Base-by-base conservation (phyloP, 169 alveolate genomes). In the Eimeria sp. region DNA sequence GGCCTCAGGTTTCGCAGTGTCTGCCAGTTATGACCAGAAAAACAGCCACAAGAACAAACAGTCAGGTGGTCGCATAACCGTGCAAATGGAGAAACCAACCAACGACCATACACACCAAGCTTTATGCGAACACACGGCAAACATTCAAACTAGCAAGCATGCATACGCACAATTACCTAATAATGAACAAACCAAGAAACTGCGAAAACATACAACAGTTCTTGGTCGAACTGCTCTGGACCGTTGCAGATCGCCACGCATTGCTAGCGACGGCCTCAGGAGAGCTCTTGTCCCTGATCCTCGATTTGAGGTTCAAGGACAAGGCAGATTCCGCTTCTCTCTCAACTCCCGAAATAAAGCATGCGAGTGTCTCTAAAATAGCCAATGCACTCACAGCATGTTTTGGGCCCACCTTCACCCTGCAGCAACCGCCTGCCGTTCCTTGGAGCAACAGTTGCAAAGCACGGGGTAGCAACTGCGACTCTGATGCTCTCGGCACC, bases 181-280 rank as follows among this genome's bases (percentile, higher is more conserved):
- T 20, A 61, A 61, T 63, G 5, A 13, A 14, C 61, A 6, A 40
- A 40, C 70, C 9, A 30, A 14, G 25, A 22, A n/a, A 49, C 22
- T 72, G n/a, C 22, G 11, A 34, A 76, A 83, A 10, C 4, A 30
- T 13, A 51, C 9, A 7, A 40, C 16, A 67, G 54, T 49, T 22
- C 63, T 58, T 22, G 27, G 40, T 34, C 2, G 40, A 34, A 34
- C 40, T 34, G 61, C 80, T 1, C 27, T 89, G 43, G n/a, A 5
- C 49, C n/a, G 14, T 49, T 67, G 65, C 93, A 93, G 96, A 93
- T 54, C 89, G 89, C 78, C 96, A 93, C 18, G 96, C 93, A 25
- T 47, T 93, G 88, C 93, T 93, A 7, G 96, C 96, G 49, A 93
- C 96, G 51, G 93, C 87, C 6, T 80, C 96, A 40, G 96, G 96